Base-by-base conservation (phyloP, 2,329 filamentous ascomycete genomes). In the Lachnellula occidentalis region DNA sequence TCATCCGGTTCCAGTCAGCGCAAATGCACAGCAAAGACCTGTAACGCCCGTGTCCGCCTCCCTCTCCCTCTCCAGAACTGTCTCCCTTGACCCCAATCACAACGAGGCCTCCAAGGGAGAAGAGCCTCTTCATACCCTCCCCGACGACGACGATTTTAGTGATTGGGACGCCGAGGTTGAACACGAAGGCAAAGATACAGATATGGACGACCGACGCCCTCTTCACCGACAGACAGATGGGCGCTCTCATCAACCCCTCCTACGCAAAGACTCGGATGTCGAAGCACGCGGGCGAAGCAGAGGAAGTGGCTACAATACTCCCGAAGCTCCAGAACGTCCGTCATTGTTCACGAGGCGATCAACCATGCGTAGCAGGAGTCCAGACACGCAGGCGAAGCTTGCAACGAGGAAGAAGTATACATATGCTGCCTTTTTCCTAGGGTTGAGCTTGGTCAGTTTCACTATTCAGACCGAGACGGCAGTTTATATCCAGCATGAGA, bases 381-480 rank as follows among this genome's bases (percentile, higher is more conserved):
- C 90, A n/a, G 80, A 83, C 56, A 75, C 77, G 36, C 77, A 81
- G 62, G 79, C 83, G 17, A 80, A 80, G 60, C 73, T 79, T 57
- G 86, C 85, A 43, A 91, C 89, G 36, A 82, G 82, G 67, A 87
- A 83, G 68, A 90, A 90, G 72, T 97, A 99, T 73, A 86, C 88
- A 22, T 90, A 92, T 69, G 92, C 94, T 1, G 86, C 81, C 50
- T 81, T 91, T 62, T 96, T 96, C 72, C 78, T 99, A 57, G 73
- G 87, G 31, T 69, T 96, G 62, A 94, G 88, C 68, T 77, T 99
- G 67, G 75, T 95, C 56, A 87, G 88, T 67, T 99, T 99, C 70
- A 90, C 90, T 47, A 77, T 96, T 5, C 94, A 99, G 79, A 97
- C 94, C 3, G 92, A 97, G 77, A 90, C 95, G 51, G 92, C 92